phyloP scores from a whole-genome alignment of 257 asterid genomes.

The Thymus mandschuricus region DNA sequence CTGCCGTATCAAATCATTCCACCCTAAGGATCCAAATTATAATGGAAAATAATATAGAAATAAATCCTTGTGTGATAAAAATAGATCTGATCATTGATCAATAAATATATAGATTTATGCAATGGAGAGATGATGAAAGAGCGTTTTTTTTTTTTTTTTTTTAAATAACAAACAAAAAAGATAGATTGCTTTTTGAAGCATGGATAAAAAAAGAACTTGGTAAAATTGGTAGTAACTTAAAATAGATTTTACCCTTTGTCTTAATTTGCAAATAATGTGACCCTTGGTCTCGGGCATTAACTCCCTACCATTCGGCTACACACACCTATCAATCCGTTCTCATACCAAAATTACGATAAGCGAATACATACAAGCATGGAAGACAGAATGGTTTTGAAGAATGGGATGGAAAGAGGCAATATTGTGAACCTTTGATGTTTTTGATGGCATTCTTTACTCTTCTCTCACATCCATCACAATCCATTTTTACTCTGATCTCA shows the following conservation, averaged over 20 bases:
- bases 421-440: constrained; percentile 62
- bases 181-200: background rate
- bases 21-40: too few relatives aligned
- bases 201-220: background rate
- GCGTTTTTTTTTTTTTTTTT: background rate
- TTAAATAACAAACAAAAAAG: background rate
- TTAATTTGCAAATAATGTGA: too few relatives aligned
- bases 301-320: too few relatives aligned
- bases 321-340: too few relatives aligned
- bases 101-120: too few relatives aligned
- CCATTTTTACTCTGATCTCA: constrained; percentile 95
- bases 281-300: too few relatives aligned
- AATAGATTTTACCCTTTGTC: too few relatives aligned
- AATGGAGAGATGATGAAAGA: too few relatives aligned
- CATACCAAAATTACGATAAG: background rate
- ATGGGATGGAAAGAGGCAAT: background rate
- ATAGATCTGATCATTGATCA: too few relatives aligned
- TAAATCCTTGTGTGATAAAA: too few relatives aligned
- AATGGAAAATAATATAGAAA: too few relatives aligned
- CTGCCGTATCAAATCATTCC: constrained; percentile 33
- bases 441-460: constrained; percentile 76
- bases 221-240: background rate
- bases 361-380: background rate
- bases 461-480: constrained; percentile 98
- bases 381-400: background rate